Evolutionary conservation across 768 basidiomycete species (phyloP), one percentile per base, ranked within the genome.

Genomic region (Chalciporus chontae): DNA sequence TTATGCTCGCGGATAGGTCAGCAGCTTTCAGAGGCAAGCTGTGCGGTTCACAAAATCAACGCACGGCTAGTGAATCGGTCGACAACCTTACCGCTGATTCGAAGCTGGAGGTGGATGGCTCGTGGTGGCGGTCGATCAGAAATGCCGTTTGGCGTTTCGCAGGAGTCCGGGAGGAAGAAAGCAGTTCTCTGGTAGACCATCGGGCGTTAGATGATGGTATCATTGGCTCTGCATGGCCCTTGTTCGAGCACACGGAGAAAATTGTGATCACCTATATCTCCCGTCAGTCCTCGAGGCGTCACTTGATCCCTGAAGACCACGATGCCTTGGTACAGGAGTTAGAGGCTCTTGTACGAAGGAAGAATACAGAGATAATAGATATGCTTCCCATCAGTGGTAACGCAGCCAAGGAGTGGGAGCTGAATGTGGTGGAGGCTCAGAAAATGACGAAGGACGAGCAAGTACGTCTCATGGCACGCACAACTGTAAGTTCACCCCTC

Each of bases 81-180:
- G 75, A 84, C 41, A 66, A 71, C 50, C 80, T 85, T 74, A 32
- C 63, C 29, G 55, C 60, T 34, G 58, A 67, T 5, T 69, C 68
- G 36, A 77, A 73, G 6, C 21, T 67, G 48, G 57, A 59, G 17
- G 23, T 40, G 14, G 29, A 45, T 27, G 78, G 77, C 24, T 77
- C 75, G 38, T 93, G 88, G 88, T 94, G 90, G 89, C 83, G 84
- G 60, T 80, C 84, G n/a, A 62, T 93, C 18, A 72, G 85, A 29
- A 65, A 76, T 32, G 78, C 78, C 3, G 77, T 92, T 24, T 77
- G 87, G 68, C 71, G 78, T 43, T 90, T 87, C 54, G 82, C 84
- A 0, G 83, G 87, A 3, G 76, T 75, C 2, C 60, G 0, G 58
- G 66, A 31, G 48, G 26, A 24, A n/a, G 56, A 73, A 69, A 53